Evolutionary conservation across 768 basidiomycete species (phyloP).

Genomic region (Macrolepiota dolichaula): DNA sequence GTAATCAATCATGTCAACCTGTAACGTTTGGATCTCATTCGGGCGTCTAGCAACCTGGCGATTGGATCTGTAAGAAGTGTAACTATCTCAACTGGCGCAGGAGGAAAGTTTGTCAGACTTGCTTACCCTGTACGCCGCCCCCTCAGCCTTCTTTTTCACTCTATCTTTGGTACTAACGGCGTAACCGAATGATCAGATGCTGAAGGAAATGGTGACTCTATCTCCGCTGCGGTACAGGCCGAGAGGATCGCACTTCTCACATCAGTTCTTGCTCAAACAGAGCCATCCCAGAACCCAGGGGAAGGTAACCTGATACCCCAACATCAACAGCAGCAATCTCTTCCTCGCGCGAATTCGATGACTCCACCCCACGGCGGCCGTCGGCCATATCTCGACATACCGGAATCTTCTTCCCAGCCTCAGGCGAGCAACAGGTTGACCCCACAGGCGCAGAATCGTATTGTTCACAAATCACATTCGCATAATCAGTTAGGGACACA

Average conservation of each 20-base stretch:
- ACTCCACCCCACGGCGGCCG: conserved; percentile 43
- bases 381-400: conserved; percentile 32
- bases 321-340: conserved; percentile 18
- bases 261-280: conserved; percentile 63
- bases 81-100: conserved; percentile 87
- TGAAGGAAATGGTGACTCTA: conserved; percentile 85
- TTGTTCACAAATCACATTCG: conserved; percentile 50
- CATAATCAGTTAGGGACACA: conserved; percentile 45
- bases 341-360: conserved; percentile 39
- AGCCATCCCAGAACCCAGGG: conserved; percentile 21
- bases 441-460: conserved; percentile 17
- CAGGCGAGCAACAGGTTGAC: background rate
- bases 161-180: conserved; percentile 1
- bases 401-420: conserved; percentile 24
- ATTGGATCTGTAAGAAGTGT: conserved; percentile 83
- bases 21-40: conserved; percentile 18
- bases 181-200: conserved; percentile 47
- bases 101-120: conserved; percentile 87
- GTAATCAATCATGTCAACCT: conserved; percentile 27
- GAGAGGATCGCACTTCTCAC: conserved; percentile 81
- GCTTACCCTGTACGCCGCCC: conserved; percentile 65
- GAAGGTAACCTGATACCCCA: conserved; percentile 12
- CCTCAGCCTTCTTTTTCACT: conserved; percentile 10
- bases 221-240: conserved; percentile 80
- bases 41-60: conserved; percentile 57